These are phyloP conservation scores for thale cress (Arabidopsis thaliana) DNA, from an alignment of 345 rosid species.

Conservation along the genomic window DNA sequence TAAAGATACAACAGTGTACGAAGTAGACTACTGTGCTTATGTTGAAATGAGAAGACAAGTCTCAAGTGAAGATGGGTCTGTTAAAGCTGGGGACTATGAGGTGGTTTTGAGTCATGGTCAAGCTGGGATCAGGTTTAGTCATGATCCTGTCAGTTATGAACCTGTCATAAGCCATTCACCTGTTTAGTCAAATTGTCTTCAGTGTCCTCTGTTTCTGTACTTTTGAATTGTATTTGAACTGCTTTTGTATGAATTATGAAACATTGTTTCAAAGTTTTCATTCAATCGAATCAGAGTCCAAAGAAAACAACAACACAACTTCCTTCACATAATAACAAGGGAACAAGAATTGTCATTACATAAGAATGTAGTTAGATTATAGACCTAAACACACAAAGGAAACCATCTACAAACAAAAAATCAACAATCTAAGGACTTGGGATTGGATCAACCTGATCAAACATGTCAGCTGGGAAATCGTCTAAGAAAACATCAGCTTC, in stretches of 20 bases:
- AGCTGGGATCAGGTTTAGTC: conserved; percentile 54
- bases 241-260: conserved; percentile 24
- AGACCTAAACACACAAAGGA: conserved; percentile 32
- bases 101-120: conserved; percentile 49
- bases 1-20: conserved; percentile 55
- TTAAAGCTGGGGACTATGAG: conserved; percentile 58
- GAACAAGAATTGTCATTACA: conserved; percentile 32
- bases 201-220: conserved; percentile 32
- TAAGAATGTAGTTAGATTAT: conserved; percentile 18
- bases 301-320: neutral
- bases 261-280: conserved; percentile 26
- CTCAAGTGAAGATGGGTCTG: conserved; percentile 35
- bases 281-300: conserved; percentile 10
- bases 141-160: conserved; percentile 28
- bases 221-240: conserved; percentile 20
- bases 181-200: conserved; percentile 16
- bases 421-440: conserved; percentile 52
- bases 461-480: conserved; percentile 75
- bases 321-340: neutral
- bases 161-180: conserved; percentile 37
- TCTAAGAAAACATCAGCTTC: conserved; percentile 64
- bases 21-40: conserved; percentile 81
- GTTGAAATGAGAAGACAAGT: conserved; percentile 60
- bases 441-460: conserved; percentile 64
- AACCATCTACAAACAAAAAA: conserved; percentile 10